These are phyloP conservation scores for Nyctanthes arbortristis DNA, from an alignment of 257 asterid genomes.

Conservation along the genomic window DNA sequence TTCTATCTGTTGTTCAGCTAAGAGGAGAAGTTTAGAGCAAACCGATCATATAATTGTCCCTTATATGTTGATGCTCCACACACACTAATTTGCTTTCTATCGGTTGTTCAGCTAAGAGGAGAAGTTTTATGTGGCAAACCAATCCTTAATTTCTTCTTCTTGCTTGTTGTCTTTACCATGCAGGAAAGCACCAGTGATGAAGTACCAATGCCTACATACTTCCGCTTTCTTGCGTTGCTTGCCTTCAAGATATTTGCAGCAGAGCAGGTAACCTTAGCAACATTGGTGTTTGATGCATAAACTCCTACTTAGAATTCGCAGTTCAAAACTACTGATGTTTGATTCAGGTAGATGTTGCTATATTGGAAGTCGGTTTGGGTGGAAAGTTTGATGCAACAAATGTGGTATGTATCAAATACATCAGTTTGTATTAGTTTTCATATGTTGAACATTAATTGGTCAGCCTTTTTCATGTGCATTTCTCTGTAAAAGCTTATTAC, in stretches of 20 bases:
- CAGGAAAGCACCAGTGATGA: constrained; percentile 70
- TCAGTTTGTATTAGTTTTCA: constrained; percentile 4
- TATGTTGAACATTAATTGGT: constrained; percentile 18
- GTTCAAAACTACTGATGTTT: constrained; percentile 18
- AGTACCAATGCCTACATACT: constrained; percentile 92
- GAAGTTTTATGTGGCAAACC: no score
- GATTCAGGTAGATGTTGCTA: constrained; percentile 89
- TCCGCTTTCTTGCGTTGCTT: constrained; percentile 93
- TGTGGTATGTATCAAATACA: constrained; percentile 62
- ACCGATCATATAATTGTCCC: background rate
- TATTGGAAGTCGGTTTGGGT: constrained; percentile 96
- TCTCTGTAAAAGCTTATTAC: constrained; percentile 12
- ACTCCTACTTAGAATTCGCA: background rate
- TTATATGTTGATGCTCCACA: background rate
- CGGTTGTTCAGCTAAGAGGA: background rate
- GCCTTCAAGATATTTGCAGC: constrained; percentile 94
- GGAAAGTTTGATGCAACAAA: constrained; percentile 96
- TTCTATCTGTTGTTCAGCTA: background rate
- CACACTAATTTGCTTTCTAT: background rate
- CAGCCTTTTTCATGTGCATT: constrained; percentile 15
- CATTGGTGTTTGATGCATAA: constrained; percentile 13
- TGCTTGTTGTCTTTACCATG: constrained; percentile 20
- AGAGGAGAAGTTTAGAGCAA: no score
- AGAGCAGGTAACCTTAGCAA: constrained; percentile 63
- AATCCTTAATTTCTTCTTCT: constrained; percentile 22